Percentiles rank a stretch among this genome's conserved stretches.
These are phyloP conservation scores for Lipomyces spencermartinsiae DNA, from an alignment of 805 yeast species.

Conservation along the genomic window DNA sequence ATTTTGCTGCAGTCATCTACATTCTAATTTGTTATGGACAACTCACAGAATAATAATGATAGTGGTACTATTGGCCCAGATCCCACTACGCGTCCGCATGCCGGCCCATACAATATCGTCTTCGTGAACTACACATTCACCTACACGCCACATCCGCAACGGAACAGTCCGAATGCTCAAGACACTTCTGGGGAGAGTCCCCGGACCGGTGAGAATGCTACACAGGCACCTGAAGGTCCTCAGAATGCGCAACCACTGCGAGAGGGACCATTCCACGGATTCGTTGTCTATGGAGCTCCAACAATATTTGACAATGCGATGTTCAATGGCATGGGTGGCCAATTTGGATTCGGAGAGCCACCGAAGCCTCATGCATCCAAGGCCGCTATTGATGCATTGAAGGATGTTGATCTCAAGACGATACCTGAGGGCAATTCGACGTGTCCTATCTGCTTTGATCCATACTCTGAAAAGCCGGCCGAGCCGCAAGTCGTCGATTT, in stretches of 20 bases:
- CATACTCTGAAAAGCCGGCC: constrained; percentile 37
- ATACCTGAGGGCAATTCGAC: constrained; percentile 46
- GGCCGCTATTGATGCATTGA: constrained; percentile 46
- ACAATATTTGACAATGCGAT: background rate
- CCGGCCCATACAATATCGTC: constrained; percentile 17
- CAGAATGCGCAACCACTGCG: background rate
- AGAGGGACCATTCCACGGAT: constrained; percentile 26
- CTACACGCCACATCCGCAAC: constrained; percentile 18
- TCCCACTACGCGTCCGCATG: background rate
- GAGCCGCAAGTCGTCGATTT: background rate
- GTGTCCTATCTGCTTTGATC: constrained; percentile 56
- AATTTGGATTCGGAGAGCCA: constrained; percentile 24
- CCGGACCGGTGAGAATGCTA: background rate
- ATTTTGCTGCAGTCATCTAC: background rate
- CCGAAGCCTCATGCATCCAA: constrained; percentile 43
- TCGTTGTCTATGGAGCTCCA: constrained; percentile 28
- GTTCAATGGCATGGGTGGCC: constrained; percentile 1
- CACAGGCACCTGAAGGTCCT: constrained; percentile 6
- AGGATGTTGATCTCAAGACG: constrained; percentile 42
- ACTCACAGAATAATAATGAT: constrained; percentile 11
- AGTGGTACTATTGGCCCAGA: background rate
- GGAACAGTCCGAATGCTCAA: background rate
- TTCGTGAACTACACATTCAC: constrained; percentile 34
- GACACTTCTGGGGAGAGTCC: constrained; percentile 2
- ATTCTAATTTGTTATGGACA: background rate